Percentiles rank a stretch among this genome's conserved stretches.
phyloP scores from a whole-genome alignment of 2,329 filamentous ascomycete species.

The Fusarium sacchari region DNA sequence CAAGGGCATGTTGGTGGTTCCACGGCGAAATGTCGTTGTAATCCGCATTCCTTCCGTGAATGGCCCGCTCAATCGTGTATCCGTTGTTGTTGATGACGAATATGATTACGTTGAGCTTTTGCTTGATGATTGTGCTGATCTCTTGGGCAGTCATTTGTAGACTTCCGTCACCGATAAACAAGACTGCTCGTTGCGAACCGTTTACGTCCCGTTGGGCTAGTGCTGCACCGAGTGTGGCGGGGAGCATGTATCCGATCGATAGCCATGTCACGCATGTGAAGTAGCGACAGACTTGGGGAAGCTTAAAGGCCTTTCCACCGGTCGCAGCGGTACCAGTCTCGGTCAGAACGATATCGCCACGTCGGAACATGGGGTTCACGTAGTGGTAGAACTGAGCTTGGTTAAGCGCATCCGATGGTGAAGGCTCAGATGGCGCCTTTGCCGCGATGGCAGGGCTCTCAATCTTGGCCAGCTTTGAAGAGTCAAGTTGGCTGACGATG shows the following conservation, averaged over 20 bases:
- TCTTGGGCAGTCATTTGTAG: conserved; percentile 15
- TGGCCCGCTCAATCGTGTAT: conserved; percentile 16
- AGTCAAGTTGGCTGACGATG: not conserved
- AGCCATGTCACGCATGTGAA: conserved; percentile 17
- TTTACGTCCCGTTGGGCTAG: not conserved
- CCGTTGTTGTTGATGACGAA: conserved; percentile 22
- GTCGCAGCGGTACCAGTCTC: conserved; percentile 19
- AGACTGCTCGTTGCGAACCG: not conserved
- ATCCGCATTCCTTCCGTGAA: conserved; percentile 6
- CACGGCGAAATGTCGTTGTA: conserved; percentile 16
- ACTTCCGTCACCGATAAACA: conserved; percentile 17
- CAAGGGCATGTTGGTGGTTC: conserved; percentile 9
- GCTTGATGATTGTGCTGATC: conserved; percentile 15
- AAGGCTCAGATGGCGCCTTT: not conserved
- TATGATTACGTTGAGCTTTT: conserved; percentile 8
- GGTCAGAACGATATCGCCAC: not conserved
- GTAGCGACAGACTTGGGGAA: not conserved
- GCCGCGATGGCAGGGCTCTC: not conserved
- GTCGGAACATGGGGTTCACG: conserved; percentile 9
- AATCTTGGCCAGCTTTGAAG: not conserved
- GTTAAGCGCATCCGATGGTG: not conserved
- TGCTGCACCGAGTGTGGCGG: conserved; percentile 9
- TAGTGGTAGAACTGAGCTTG: conserved; percentile 9
- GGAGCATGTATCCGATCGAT: conserved; percentile 23
- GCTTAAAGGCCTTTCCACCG: conserved; percentile 4